phyloP scores from a whole-genome alignment of 495 filamentous ascomycete species.

The Cenococcum geophilum region DNA sequence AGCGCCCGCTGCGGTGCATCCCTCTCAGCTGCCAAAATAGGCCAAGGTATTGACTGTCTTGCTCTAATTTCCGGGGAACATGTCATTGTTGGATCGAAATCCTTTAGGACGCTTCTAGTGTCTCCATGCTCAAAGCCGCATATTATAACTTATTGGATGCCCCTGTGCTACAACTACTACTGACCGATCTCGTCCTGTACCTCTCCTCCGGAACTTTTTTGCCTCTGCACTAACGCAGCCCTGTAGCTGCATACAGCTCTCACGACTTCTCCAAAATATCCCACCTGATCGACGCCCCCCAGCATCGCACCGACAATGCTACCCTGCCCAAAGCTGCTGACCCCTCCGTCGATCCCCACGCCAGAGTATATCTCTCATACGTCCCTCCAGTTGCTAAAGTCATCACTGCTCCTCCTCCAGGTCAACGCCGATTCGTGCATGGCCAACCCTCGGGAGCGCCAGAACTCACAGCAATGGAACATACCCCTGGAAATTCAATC shows the following conservation, averaged over 20 bases:
- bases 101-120: no score
- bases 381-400: slow-evolving; percentile 2
- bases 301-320: not conserved
- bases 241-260: not conserved
- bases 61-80: no score
- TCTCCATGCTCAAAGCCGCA: not conserved
- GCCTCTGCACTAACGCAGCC: not conserved
- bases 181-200: not conserved
- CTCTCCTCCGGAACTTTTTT: not conserved
- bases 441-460: not conserved
- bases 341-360: slow-evolving; percentile 7
- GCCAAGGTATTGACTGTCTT: no score
- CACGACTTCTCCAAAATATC: slow-evolving; percentile 3
- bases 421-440: slow-evolving; percentile 1
- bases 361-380: slow-evolving; percentile 8
- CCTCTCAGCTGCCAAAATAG: no score
- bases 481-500: not conserved
- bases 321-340: not conserved
- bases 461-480: not conserved
- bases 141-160: not conserved
- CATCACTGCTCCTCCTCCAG: slow-evolving; percentile 1
- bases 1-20: no score
- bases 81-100: no score
- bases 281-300: slow-evolving; percentile 7
- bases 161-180: not conserved